phyloP scores from a whole-genome alignment of 495 filamentous ascomycete genomes.

The Xylaria acuta region DNA sequence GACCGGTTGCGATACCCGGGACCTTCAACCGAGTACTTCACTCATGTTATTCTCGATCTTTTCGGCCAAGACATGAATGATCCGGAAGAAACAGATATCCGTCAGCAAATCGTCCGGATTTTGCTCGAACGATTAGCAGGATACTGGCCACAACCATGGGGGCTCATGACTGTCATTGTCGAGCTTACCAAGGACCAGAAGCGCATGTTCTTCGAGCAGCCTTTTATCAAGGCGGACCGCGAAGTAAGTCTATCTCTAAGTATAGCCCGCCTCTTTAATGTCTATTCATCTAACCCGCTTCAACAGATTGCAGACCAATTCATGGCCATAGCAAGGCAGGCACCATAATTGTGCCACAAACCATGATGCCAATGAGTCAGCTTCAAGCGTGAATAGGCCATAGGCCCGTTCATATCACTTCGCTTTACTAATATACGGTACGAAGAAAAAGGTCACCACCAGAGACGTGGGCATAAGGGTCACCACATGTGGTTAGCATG shows the following conservation, averaged over 20 bases:
- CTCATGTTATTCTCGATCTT: slow-evolving; percentile 81
- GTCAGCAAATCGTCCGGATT: slow-evolving; percentile 87
- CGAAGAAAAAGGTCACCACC: slow-evolving; percentile 5
- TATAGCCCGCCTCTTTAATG: slow-evolving; percentile 18
- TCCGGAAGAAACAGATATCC: slow-evolving; percentile 78
- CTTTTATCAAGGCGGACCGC: slow-evolving; percentile 86
- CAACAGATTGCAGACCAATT: slow-evolving; percentile 52
- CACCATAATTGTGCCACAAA: slow-evolving; percentile 25
- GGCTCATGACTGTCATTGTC: slow-evolving; percentile 85
- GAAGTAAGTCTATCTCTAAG: slow-evolving; percentile 63
- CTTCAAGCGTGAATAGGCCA: background rate
- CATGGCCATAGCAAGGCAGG: slow-evolving; percentile 44
- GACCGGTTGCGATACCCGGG: slow-evolving; percentile 93
- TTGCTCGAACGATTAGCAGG: slow-evolving; percentile 86
- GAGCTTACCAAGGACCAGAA: slow-evolving; percentile 90
- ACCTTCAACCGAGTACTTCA: slow-evolving; percentile 91
- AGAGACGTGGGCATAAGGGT: slow-evolving; percentile 4
- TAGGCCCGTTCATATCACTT: slow-evolving; percentile 4
- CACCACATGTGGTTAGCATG: background rate
- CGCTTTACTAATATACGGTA: slow-evolving; percentile 14
- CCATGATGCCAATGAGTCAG: background rate
- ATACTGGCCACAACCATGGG: slow-evolving; percentile 96
- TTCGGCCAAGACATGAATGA: slow-evolving; percentile 81
- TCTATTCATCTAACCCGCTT: slow-evolving; percentile 4
- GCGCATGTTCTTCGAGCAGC: slow-evolving; percentile 88